Evolutionary conservation across 169 alveolate genomes (phyloP).

Genomic region (Theileria sp.): DNA sequence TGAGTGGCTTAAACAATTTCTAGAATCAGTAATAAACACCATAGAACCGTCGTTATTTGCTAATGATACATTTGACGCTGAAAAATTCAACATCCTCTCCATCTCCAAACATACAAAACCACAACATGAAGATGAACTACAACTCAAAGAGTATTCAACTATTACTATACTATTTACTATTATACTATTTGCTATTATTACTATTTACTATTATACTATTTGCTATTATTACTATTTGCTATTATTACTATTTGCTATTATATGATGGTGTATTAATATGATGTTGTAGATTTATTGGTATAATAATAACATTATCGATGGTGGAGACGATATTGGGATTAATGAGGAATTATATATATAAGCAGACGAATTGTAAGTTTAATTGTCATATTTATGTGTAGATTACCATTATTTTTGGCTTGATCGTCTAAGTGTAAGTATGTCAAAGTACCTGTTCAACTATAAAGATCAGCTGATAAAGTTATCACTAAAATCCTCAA

Average conservation of each 20-base stretch:
- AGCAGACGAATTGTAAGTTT: constrained; percentile 28
- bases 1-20: constrained; percentile 39
- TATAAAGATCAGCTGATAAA: constrained; percentile 19
- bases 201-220: no score
- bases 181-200: no score
- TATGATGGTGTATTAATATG: no score
- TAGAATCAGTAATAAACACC: constrained; percentile 35
- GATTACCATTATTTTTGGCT: constrained; percentile 31
- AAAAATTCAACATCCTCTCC: not conserved
- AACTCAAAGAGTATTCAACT: constrained; percentile 28
- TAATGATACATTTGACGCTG: not conserved
- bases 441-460: constrained; percentile 23
- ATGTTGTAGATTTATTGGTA: constrained; percentile 43
- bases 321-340: constrained; percentile 48
- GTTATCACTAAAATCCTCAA: constrained; percentile 36
- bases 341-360: constrained; percentile 52
- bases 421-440: constrained; percentile 29
- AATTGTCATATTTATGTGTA: not conserved
- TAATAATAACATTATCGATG: constrained; percentile 38
- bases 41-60: constrained; percentile 54
- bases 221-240: no score
- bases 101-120: not conserved
- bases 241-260: no score
- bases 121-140: not conserved
- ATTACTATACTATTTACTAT: not conserved